Evolutionary conservation across 2,329 filamentous ascomycete genomes (phyloP), one percentile per base, ranked within the genome.

Genomic region (Talaromyces albobiverticillius): DNA sequence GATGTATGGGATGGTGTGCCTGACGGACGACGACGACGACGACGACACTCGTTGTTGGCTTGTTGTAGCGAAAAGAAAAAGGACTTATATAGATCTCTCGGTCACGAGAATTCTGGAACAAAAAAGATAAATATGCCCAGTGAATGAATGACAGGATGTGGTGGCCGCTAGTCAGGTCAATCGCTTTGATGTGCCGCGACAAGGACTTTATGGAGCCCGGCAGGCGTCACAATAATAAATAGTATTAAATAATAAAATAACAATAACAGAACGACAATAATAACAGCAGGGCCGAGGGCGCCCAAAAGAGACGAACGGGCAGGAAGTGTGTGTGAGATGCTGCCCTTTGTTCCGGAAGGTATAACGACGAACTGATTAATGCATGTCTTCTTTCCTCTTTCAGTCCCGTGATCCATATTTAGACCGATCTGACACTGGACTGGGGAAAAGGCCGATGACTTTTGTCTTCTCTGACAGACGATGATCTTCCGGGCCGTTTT

Each of bases 151-250:
- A n/a, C 20, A 38, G 22, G 29, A 23, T 4, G 11, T 16, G 22
- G 29, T 41, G 23, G 47, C 23, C 18, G 34, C 41, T 22, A 40
- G 36, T 45, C 25, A 42, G 29, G 40, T 52, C 29, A 52, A 52
- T 52, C 41, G 43, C 50, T 46, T 55, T 55, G 48, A 50, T 47
- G 4, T 46, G 16, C 36, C 42, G 18, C 53, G 42, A 55, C 53
- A 55, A 55, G 53, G 53, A 55, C 53, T 55, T 55, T 55, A 55
- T 55, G 42, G 41, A 36, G 53, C 31, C 23, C 23, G 25, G 36
- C 31, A 18, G 36, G 8, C 36, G 16, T 14, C 18, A 38, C 9
- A n/a, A n/a, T n/a, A n/a, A n/a, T n/a, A n/a, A n/a, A n/a, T n/a
- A n/a, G 34, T 38, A 38, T 36, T 18, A 2, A 20, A 22, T 5